Evolutionary conservation across 2,329 filamentous ascomycete species (phyloP).

Genomic region (Mariannaea sp.): DNA sequence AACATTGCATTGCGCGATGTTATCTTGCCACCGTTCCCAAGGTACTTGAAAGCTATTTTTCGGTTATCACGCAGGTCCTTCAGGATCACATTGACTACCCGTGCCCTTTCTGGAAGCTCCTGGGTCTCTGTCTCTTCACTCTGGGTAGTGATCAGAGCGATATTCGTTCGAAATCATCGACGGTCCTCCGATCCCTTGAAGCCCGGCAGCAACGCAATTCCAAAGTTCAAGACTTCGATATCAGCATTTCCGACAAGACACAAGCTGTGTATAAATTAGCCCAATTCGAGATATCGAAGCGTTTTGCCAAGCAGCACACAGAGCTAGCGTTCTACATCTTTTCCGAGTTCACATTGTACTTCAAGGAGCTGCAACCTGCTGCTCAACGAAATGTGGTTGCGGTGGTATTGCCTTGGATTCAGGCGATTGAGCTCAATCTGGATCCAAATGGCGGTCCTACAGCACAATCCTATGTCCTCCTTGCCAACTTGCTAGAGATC

Average conservation of each 20-base stretch:
- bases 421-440: conserved; percentile 88
- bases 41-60: conserved; percentile 92
- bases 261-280: conserved; percentile 97
- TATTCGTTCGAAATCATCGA: conserved; percentile 85
- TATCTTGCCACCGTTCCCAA: conserved; percentile 82
- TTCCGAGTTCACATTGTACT: conserved; percentile 92
- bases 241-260: conserved; percentile 97
- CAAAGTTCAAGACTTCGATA: conserved; percentile 95
- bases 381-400: conserved; percentile 93
- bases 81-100: conserved; percentile 82
- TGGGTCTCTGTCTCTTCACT: conserved; percentile 88
- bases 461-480: conserved; percentile 88
- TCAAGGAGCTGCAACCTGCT: conserved; percentile 81
- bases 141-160: conserved; percentile 90
- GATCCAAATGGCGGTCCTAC: conserved; percentile 92
- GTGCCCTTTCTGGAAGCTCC: conserved; percentile 85
- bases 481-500: conserved; percentile 94
- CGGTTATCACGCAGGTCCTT: conserved; percentile 86
- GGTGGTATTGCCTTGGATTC: conserved; percentile 94
- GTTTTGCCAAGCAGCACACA: conserved; percentile 84
- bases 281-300: conserved; percentile 93
- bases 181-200: conserved; percentile 80
- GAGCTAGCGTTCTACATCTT: conserved; percentile 93
- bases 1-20: conserved; percentile 89
- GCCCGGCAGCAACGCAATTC: conserved; percentile 78